Percentiles rank a stretch among this genome's conserved stretches.
These are phyloP conservation scores for Laetiporus sulphureus DNA, from an alignment of 1,284 basidiomycete genomes.

Conservation along the genomic window DNA sequence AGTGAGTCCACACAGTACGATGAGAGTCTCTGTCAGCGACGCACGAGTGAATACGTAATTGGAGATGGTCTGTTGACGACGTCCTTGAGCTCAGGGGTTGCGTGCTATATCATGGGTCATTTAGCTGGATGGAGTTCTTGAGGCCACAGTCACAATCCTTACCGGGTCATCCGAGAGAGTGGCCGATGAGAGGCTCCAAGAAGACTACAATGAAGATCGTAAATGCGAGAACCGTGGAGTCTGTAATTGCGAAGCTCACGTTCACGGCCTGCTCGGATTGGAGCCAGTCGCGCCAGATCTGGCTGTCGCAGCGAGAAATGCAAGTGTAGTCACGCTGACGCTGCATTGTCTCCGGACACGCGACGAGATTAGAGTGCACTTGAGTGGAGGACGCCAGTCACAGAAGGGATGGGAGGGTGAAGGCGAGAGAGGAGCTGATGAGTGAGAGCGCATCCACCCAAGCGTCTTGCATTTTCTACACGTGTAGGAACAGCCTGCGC, in stretches of 20 bases:
- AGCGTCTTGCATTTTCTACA: slow-evolving; percentile 15
- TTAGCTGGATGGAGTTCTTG: background rate
- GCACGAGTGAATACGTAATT: slow-evolving; percentile 8
- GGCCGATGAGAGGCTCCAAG: slow-evolving; percentile 16
- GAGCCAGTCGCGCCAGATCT: slow-evolving; percentile 22
- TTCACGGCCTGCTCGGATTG: slow-evolving; percentile 16
- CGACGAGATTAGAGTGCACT: slow-evolving; percentile 8
- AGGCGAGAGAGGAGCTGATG: slow-evolving; percentile 17
- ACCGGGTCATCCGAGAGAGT: slow-evolving; percentile 13
- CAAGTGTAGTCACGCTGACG: slow-evolving; percentile 19
- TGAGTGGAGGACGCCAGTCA: slow-evolving; percentile 11
- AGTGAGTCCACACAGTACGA: background rate
- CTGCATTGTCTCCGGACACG: slow-evolving; percentile 21
- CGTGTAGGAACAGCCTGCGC: slow-evolving; percentile 15
- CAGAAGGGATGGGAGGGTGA: slow-evolving; percentile 12
- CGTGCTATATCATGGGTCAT: background rate
- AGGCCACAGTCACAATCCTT: slow-evolving; percentile 3
- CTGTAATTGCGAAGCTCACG: slow-evolving; percentile 16
- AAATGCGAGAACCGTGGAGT: no score
- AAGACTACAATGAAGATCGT: slow-evolving; percentile 15
- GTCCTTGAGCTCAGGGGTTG: slow-evolving; percentile 1
- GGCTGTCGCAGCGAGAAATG: slow-evolving; percentile 16
- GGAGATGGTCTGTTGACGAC: slow-evolving; percentile 4
- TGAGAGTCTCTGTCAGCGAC: slow-evolving; percentile 4
- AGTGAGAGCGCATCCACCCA: slow-evolving; percentile 10